Evolutionary conservation across 2,329 filamentous ascomycete genomes (phyloP).

Genomic region (Calonectria multiphialidica): DNA sequence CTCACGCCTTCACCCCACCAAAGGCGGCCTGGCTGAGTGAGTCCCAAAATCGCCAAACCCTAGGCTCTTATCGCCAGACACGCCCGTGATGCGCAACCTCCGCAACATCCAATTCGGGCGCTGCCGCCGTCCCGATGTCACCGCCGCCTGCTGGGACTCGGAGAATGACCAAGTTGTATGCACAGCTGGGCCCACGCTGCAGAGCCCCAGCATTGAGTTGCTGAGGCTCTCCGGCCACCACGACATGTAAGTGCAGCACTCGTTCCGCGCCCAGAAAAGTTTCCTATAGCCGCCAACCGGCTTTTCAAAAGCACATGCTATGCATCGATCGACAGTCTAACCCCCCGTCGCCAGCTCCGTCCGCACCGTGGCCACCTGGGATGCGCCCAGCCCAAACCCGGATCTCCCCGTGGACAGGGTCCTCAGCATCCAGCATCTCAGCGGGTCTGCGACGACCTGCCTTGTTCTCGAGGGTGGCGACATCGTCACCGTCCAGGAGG

Average conservation of each 20-base stretch:
- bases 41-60: constrained; percentile 6
- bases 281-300: not conserved
- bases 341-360: constrained; percentile 40
- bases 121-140: constrained; percentile 74
- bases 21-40: constrained; percentile 1
- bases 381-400: constrained; percentile 84
- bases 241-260: constrained; percentile 53
- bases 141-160: constrained; percentile 88
- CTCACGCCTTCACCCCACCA: constrained; percentile 13
- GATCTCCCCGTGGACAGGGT: constrained; percentile 82
- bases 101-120: constrained; percentile 79
- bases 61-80: not conserved
- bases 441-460: constrained; percentile 82
- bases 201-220: constrained; percentile 80
- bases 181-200: constrained; percentile 83
- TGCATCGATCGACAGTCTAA: constrained; percentile 30
- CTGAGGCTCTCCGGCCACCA: constrained; percentile 63
- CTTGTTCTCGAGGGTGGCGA: constrained; percentile 91
- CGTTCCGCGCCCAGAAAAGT: not conserved
- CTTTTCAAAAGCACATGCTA: constrained; percentile 13
- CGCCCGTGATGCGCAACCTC: constrained; percentile 82
- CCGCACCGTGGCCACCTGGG: constrained; percentile 81
- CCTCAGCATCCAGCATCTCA: constrained; percentile 85
- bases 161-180: constrained; percentile 82
- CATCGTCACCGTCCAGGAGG: constrained; percentile 85